Evolutionary conservation across 1,284 basidiomycete species (phyloP), one percentile per base, ranked within the genome.

Genomic region (Fistulinella cinereoalba): DNA sequence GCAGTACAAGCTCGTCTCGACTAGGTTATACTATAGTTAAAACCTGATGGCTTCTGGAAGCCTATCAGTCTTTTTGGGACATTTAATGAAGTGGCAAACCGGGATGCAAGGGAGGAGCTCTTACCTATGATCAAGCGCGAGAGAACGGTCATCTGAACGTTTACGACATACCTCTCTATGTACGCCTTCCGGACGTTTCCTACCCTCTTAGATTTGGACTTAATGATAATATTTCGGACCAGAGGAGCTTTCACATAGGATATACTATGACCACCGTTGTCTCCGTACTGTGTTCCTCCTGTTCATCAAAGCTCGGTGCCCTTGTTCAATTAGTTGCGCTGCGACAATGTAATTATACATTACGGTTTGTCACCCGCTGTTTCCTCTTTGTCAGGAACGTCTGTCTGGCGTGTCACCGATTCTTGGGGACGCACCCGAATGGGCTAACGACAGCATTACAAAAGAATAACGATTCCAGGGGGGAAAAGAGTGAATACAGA

Each of bases 291-390:
- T 43, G 47, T 38, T 46, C 45, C 37, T 46, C n/a, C n/a, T n/a
- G n/a, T n/a, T n/a, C n/a, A n/a, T n/a, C n/a, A n/a, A n/a, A n/a
- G n/a, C n/a, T n/a, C n/a, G n/a, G n/a, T n/a, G n/a, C n/a, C n/a
- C n/a, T n/a, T n/a, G n/a, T n/a, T n/a, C n/a, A n/a, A n/a, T n/a
- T n/a, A 41, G 51, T 45, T 53, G 66, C 44, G 50, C 61, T 57
- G 66, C 52, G 57, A 57, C 49, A 50, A 53, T 51, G 52, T 61
- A 55, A 63, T n/a, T 61, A 53, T 63, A 63, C 51, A 62, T 48
- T 62, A 66, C 57, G n/a, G n/a, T n/a, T n/a, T n/a, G n/a, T n/a
- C n/a, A n/a, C n/a, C n/a, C n/a, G n/a, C n/a, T n/a, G n/a, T n/a
- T n/a, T n/a, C n/a, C n/a, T n/a, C n/a, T n/a, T n/a, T n/a, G n/a